Evolutionary conservation across 2,329 filamentous ascomycete species (phyloP).

Genomic region (Colletotrichum plurivorum): DNA sequence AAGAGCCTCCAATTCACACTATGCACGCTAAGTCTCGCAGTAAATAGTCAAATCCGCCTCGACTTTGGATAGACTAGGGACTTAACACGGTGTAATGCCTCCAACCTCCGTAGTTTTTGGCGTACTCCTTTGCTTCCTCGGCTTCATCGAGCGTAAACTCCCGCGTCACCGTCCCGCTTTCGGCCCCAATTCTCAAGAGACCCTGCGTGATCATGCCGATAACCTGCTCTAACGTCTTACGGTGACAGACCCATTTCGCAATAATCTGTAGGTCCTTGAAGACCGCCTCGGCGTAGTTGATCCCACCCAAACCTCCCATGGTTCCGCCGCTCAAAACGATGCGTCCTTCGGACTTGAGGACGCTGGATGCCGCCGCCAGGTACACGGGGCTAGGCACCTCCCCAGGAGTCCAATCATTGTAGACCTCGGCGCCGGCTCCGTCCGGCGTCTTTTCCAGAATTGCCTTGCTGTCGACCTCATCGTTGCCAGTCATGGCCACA

Average conservation of each 20-base stretch:
- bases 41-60: neutral
- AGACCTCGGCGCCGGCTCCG: slow-evolving; percentile 9
- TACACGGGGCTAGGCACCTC: neutral
- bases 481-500: slow-evolving; percentile 13
- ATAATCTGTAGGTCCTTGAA: neutral
- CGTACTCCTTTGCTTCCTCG: neutral
- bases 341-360: neutral
- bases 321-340: slow-evolving; percentile 1
- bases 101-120: neutral
- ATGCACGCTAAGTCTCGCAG: no score
- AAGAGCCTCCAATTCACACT: no score
- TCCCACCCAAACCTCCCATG: neutral
- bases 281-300: slow-evolving; percentile 8
- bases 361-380: neutral
- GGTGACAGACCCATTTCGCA: slow-evolving; percentile 11
- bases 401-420: slow-evolving; percentile 14
- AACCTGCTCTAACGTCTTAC: neutral
- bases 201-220: neutral
- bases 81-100: slow-evolving; percentile 3
- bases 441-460: slow-evolving; percentile 1
- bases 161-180: neutral
- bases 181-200: slow-evolving; percentile 2
- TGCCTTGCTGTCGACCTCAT: neutral
- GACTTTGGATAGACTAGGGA: neutral
- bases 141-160: neutral